Percentiles rank a stretch among this genome's conserved stretches.
These are phyloP conservation scores for Guadua angustifolia DNA, from an alignment of 176 grass and related monocot species.

Conservation along the genomic window DNA sequence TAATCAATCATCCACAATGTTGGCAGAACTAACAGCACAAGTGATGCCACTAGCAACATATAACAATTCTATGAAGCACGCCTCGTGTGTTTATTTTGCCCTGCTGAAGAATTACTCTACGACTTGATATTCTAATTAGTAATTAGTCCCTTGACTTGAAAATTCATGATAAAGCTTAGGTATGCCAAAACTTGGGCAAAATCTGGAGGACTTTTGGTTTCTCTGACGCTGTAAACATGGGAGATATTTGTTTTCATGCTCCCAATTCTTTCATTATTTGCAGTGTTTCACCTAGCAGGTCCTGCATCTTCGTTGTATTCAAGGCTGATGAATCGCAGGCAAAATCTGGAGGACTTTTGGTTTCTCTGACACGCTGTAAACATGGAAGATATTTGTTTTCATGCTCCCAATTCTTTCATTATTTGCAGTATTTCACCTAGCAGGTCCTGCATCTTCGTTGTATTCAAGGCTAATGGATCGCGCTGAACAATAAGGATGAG, in stretches of 20 bases:
- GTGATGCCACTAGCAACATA: no score
- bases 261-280: slow-evolving; percentile 25
- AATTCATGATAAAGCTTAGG: no score
- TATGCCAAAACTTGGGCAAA: neutral
- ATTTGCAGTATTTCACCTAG: slow-evolving; percentile 20
- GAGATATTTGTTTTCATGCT: neutral
- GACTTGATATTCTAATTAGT: no score
- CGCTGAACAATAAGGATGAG: slow-evolving; percentile 1
- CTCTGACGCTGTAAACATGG: no score
- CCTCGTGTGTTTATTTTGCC: no score
- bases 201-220: neutral
- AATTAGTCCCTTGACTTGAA: no score
- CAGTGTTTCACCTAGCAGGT: slow-evolving; percentile 7
- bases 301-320: slow-evolving; percentile 20
- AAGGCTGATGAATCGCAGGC: neutral
- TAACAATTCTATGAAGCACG: no score
- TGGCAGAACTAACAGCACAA: no score
- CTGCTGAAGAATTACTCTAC: no score
- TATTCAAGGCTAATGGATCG: neutral
- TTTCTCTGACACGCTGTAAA: neutral
- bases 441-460: slow-evolving; percentile 21
- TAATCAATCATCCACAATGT: no score
- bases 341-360: neutral
- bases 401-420: slow-evolving; percentile 11
- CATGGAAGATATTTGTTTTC: neutral